Base-by-base conservation (phyloP, 495 filamentous ascomycete species). In the Tuber aestivum region DNA sequence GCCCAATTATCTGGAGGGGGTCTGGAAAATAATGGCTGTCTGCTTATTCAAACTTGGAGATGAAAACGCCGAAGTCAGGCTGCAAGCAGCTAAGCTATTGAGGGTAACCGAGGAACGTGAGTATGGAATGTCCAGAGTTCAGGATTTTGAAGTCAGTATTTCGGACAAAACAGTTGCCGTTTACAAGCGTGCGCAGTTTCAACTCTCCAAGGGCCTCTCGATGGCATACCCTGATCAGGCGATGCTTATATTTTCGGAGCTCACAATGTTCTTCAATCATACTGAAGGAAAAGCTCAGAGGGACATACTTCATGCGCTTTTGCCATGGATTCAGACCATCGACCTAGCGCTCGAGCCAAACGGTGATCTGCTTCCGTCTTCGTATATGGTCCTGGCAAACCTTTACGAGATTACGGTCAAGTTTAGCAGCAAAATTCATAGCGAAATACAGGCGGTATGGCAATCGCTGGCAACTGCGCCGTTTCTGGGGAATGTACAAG, bases 121-220 rank as follows among this genome's bases (percentile, higher is more conserved):
- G 78, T 90, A 92, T 81, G 92, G 91, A 79, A 94, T 87, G 79
- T 97, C 94, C 8, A 93, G 94, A 79, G 89, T 98, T 44, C 94
- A 97, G 81, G 96, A 98, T 83, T 96, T 97, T 71, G 96, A 99
- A 80, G 97, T 99, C 79, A 97, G 95, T 83, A 94, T 99, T 69
- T 94, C 95, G 2, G 96, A 99, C 85, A 97, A 97, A 85, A 99
- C 95, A 0, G 97, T 95, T 75, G 95, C 95, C 1, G 95, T 99
- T 3, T 98, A 97, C 84, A 98, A 97, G 84, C 88, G 94, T 27
- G 95, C 95, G 6, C 96, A 98, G 79, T 98, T 97, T 77, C 95
- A 98, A 80, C 94, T 94, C 14, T 98, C 96, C 0, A 94, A 94
- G 78, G 86, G 93, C 69, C 87, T 98, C n/a, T 91, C 95, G 6